These are phyloP conservation scores for Penicillium maclennaniae DNA, from an alignment of 495 filamentous ascomycete species.

Conservation along the genomic window DNA sequence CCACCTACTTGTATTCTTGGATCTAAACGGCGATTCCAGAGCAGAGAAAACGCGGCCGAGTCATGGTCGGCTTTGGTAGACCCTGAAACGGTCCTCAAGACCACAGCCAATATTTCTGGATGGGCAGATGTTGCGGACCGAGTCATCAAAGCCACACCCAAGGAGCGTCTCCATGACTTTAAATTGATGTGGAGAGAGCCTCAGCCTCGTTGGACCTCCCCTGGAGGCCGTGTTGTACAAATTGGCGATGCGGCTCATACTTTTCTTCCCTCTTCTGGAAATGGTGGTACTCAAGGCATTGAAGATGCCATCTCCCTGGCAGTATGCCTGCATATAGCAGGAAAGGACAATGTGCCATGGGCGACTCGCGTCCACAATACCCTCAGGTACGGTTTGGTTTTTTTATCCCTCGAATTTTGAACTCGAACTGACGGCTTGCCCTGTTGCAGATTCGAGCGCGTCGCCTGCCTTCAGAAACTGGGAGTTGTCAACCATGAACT, in stretches of 20 bases:
- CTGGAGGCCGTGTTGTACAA: conserved; percentile 51
- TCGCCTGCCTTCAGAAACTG: conserved; percentile 10
- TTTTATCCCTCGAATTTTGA: not conserved
- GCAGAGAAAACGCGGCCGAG: not conserved
- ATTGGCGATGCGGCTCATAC: conserved; percentile 72
- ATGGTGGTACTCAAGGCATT: conserved; percentile 66
- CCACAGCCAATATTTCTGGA: not conserved
- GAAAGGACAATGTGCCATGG: conserved; percentile 43
- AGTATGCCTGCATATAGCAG: conserved; percentile 50
- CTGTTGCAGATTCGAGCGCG: conserved; percentile 11
- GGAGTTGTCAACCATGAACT: conserved; percentile 11
- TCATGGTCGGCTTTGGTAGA: conserved; percentile 3
- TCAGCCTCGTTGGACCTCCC: conserved; percentile 58
- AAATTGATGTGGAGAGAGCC: conserved; percentile 53
- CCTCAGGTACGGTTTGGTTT: conserved; percentile 5
- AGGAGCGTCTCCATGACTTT: conserved; percentile 5
- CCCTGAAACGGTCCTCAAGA: conserved; percentile 3
- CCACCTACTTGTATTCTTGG: too few species aligned
- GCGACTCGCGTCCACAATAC: conserved; percentile 17
- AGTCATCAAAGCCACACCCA: conserved; percentile 6
- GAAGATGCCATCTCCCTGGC: conserved; percentile 67
- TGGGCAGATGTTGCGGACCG: conserved; percentile 12
- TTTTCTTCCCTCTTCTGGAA: conserved; percentile 63
- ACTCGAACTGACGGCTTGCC: not conserved
- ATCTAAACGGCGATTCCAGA: not conserved